A percentile compares a stretch with the other conserved stretches of the same genome.
Conservation (phyloP, 108 stramenopile species). For the Nannochloropsis oceanica region DNA sequence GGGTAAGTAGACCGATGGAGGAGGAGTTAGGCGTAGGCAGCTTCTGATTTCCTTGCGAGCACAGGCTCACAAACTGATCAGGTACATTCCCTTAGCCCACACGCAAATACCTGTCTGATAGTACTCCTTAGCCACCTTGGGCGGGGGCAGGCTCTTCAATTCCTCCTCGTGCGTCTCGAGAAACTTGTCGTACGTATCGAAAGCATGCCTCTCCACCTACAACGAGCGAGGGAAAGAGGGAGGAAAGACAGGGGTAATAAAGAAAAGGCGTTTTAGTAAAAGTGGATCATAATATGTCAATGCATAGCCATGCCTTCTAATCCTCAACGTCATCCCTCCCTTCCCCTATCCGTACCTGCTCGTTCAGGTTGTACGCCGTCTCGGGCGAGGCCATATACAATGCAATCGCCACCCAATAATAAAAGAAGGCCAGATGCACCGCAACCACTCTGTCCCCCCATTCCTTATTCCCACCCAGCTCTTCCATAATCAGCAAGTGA, state of each 20-base stretch:
- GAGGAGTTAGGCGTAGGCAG: background rate
- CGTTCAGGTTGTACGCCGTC: slow-evolving; percentile 59
- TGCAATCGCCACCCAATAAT: slow-evolving; percentile 62
- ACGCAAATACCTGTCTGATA: slow-evolving; percentile 14
- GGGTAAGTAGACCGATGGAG: no score
- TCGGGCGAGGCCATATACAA: slow-evolving; percentile 51
- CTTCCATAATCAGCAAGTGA: slow-evolving; percentile 89
- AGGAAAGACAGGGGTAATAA: no score
- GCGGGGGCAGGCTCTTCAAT: slow-evolving; percentile 47
- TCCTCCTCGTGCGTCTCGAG: slow-evolving; percentile 47
- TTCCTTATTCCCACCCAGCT: slow-evolving; percentile 61
- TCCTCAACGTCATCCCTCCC: no score
- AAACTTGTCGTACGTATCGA: slow-evolving; percentile 58
- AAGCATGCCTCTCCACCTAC: slow-evolving; percentile 65
- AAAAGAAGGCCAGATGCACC: slow-evolving; percentile 72
- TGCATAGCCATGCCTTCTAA: no score
- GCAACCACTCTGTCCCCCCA: slow-evolving; percentile 45
- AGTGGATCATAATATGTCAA: no score
- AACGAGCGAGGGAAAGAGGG: no score
- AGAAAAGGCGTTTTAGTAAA: no score
- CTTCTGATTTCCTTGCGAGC: background rate
- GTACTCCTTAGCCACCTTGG: slow-evolving; percentile 46
- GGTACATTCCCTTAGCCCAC: background rate
- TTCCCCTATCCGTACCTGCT: slow-evolving; percentile 16
- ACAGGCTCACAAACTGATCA: background rate